A percentile compares a stretch with the other conserved stretches of the same genome.
phyloP scores from a whole-genome alignment of 2,329 filamentous ascomycete species.

The Pyricularia sp. region DNA sequence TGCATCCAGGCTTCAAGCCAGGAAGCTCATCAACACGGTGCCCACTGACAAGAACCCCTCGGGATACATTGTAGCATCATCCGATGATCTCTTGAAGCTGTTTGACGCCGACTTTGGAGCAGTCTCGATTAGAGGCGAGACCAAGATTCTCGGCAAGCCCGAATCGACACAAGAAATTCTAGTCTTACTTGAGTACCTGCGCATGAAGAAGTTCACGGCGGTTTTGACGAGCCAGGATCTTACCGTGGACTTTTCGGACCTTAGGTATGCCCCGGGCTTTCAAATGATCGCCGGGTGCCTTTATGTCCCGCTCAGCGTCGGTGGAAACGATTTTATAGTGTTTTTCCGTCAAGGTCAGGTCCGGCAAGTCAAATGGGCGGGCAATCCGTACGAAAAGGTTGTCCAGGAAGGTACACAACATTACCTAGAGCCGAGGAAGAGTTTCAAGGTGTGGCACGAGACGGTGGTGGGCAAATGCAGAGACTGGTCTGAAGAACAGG shows the following conservation, averaged over 20 bases:
- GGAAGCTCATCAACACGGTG: conserved; percentile 77
- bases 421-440: conserved; percentile 65
- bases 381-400: conserved; percentile 72
- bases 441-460: conserved; percentile 73
- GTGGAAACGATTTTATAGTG: conserved; percentile 74
- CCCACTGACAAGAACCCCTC: conserved; percentile 72
- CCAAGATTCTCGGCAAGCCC: conserved; percentile 66
- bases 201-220: conserved; percentile 59
- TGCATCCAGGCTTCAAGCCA: conserved; percentile 68
- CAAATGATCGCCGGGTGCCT: conserved; percentile 64
- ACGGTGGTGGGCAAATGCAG: conserved; percentile 68
- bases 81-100: conserved; percentile 68
- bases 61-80: conserved; percentile 81
- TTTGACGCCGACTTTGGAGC: conserved; percentile 83
- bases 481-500: conserved; percentile 80
- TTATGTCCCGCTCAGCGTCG: conserved; percentile 65
- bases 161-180: conserved; percentile 71
- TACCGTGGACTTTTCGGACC: conserved; percentile 62
- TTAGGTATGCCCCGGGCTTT: conserved; percentile 70
- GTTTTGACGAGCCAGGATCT: conserved; percentile 72
- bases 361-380: conserved; percentile 73
- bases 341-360: conserved; percentile 73
- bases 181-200: conserved; percentile 72
- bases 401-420: conserved; percentile 58
- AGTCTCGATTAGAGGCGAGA: conserved; percentile 75